These are phyloP conservation scores for Saccharomycopsis selenospora DNA, from an alignment of 805 yeast genomes.

Conservation along the genomic window DNA sequence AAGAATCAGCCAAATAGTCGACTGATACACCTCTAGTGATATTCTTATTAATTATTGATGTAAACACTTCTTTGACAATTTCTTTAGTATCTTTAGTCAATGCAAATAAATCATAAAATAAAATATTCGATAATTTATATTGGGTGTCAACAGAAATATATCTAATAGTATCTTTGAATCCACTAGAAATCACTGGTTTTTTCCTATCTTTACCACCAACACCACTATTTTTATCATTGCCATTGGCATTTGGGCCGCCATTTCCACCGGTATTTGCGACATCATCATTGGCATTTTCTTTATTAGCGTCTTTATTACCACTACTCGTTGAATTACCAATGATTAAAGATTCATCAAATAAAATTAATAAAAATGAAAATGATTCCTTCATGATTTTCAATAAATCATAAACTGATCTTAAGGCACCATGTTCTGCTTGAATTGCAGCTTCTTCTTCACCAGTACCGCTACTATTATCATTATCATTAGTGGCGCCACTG, in stretches of 20 bases:
- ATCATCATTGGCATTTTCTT: slow-evolving; percentile 25
- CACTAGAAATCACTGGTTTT: too few relatives aligned
- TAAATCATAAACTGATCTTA: slow-evolving; percentile 67
- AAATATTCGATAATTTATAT: slow-evolving; percentile 54
- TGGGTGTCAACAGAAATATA: slow-evolving; percentile 65
- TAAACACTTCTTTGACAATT: slow-evolving; percentile 76
- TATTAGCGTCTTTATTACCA: slow-evolving; percentile 22
- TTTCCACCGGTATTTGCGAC: background rate
- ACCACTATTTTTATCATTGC: slow-evolving; percentile 28
- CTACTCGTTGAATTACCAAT: slow-evolving; percentile 25
- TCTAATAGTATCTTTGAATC: slow-evolving; percentile 58
- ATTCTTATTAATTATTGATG: slow-evolving; percentile 82
- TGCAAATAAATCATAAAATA: slow-evolving; percentile 71
- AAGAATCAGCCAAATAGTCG: slow-evolving; percentile 76
- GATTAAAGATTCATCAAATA: slow-evolving; percentile 61
- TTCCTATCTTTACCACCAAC: too few relatives aligned
- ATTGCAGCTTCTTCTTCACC: slow-evolving; percentile 52
- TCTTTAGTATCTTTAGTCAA: slow-evolving; percentile 48
- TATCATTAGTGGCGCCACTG: background rate
- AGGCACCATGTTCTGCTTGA: slow-evolving; percentile 88
- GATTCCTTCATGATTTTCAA: slow-evolving; percentile 82
- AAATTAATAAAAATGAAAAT: slow-evolving; percentile 73
- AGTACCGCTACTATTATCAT: background rate
- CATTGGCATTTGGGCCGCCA: slow-evolving; percentile 13
- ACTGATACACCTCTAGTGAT: slow-evolving; percentile 90